Conservation (phyloP, 495 filamentous ascomycete species). For the Neurospora sp. region DNA sequence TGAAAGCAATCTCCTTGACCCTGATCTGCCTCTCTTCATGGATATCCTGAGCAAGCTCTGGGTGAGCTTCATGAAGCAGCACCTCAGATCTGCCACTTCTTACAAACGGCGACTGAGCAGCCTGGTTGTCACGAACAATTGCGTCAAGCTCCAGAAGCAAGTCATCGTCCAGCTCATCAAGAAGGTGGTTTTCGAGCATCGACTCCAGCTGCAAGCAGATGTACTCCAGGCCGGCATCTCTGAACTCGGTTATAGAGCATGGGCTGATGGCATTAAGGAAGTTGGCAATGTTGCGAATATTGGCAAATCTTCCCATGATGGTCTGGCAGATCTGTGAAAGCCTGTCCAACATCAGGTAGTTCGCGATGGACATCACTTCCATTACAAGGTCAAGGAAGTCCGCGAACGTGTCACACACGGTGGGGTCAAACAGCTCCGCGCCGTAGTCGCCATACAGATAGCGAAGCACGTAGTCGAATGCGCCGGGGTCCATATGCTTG, state of each 20-base stretch:
- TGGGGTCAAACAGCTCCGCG: constrained; percentile 68
- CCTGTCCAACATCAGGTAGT: constrained; percentile 91
- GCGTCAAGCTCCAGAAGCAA: constrained; percentile 67
- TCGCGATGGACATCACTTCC: constrained; percentile 81
- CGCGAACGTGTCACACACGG: constrained; percentile 60
- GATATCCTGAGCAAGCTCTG: constrained; percentile 42
- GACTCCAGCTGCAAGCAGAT: constrained; percentile 82
- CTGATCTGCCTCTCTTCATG: constrained; percentile 39
- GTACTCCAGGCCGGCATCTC: constrained; percentile 81
- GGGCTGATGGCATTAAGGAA: constrained; percentile 76
- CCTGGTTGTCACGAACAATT: constrained; percentile 72
- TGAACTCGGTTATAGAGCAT: constrained; percentile 74
- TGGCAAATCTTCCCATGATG: constrained; percentile 78
- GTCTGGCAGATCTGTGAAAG: constrained; percentile 84
- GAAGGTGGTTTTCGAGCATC: constrained; percentile 76
- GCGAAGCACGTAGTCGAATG: constrained; percentile 70
- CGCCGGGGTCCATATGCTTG: constrained; percentile 59
- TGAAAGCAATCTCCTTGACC: constrained; percentile 46
- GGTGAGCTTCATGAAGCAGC: constrained; percentile 61
- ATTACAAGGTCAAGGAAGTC: constrained; percentile 81
- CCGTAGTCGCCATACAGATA: constrained; percentile 81
- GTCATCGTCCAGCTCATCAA: constrained; percentile 82
- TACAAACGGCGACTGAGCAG: constrained; percentile 61
- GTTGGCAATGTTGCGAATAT: constrained; percentile 73
- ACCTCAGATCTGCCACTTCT: constrained; percentile 63